These are phyloP conservation scores for Trichoderma breve DNA, from an alignment of 2,329 filamentous ascomycete species.

Conservation along the genomic window DNA sequence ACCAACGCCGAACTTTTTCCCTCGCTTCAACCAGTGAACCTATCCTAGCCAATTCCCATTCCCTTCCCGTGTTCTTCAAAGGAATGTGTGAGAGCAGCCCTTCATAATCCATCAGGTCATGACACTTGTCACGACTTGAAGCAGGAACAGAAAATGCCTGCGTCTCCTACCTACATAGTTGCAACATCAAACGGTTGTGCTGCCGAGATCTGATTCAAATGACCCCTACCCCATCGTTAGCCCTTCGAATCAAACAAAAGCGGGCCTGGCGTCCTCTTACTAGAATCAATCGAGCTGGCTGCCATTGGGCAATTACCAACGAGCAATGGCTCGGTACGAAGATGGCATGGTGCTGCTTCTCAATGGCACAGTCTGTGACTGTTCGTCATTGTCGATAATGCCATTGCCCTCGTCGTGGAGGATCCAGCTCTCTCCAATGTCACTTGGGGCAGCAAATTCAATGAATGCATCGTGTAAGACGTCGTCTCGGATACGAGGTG, in stretches of 20 bases:
- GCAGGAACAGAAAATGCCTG: not conserved
- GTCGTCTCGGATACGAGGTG: slow-evolving; percentile 46
- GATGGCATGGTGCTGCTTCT: slow-evolving; percentile 28
- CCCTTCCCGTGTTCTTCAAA: slow-evolving; percentile 2
- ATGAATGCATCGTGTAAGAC: slow-evolving; percentile 48
- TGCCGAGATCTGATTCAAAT: slow-evolving; percentile 1
- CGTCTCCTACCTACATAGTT: slow-evolving; percentile 4
- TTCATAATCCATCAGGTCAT: not conserved
- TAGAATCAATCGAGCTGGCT: not conserved
- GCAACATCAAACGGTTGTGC: slow-evolving; percentile 7
- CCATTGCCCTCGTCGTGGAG: slow-evolving; percentile 34
- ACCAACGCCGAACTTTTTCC: slow-evolving; percentile 11
- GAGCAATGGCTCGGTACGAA: slow-evolving; percentile 25
- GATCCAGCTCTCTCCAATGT: slow-evolving; percentile 39
- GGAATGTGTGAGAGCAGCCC: not conserved
- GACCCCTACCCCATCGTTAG: slow-evolving; percentile 9
- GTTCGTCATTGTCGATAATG: slow-evolving; percentile 16
- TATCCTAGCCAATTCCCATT: not conserved
- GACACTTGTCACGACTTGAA: not conserved
- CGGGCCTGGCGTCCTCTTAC: slow-evolving; percentile 7
- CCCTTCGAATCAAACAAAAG: slow-evolving; percentile 14
- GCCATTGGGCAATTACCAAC: slow-evolving; percentile 6
- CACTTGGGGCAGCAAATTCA: slow-evolving; percentile 42
- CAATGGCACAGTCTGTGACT: slow-evolving; percentile 31
- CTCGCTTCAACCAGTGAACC: not conserved